These are phyloP conservation scores for Claviceps maximensis DNA, from an alignment of 2,329 filamentous ascomycete species.

Conservation along the genomic window DNA sequence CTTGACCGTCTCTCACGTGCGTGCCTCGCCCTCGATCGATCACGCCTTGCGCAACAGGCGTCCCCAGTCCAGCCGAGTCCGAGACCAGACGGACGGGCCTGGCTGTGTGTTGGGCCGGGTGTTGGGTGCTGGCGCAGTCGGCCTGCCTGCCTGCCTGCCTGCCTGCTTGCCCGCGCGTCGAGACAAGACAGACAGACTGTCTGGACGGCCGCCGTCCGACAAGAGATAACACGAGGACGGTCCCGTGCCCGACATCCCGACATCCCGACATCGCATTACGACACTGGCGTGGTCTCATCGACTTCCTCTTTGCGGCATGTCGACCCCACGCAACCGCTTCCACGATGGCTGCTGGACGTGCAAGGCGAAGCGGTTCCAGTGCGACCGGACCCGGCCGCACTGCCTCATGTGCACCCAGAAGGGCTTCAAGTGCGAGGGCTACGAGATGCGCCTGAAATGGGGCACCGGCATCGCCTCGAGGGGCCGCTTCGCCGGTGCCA, in stretches of 20 bases:
- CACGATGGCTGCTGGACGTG: slow-evolving; percentile 4
- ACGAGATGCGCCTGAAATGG: slow-evolving; percentile 5
- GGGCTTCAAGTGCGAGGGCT: slow-evolving; percentile 1
- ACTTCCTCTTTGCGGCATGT: slow-evolving; percentile 3
- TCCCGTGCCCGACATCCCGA: not conserved
- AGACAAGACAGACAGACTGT: no score
- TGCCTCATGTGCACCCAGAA: slow-evolving; percentile 1
- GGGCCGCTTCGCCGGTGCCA: slow-evolving; percentile 2
- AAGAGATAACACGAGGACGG: not conserved
- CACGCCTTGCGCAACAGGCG: no score
- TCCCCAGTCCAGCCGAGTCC: no score
- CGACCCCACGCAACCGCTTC: slow-evolving; percentile 4
- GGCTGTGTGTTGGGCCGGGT: no score
- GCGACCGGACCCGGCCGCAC: slow-evolving; percentile 1
- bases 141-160: no score
- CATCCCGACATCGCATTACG: not conserved
- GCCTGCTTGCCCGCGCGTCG: no score
- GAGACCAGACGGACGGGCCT: no score
- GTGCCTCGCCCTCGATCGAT: not conserved
- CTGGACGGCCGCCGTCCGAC: no score
- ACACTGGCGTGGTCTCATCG: not conserved
- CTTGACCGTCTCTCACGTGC: not conserved
- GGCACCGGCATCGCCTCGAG: slow-evolving; percentile 2
- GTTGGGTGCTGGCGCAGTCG: no score
- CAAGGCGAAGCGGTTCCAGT: slow-evolving; percentile 2